Evolutionary conservation across 1,284 basidiomycete genomes (phyloP), one percentile per base, ranked within the genome.

Genomic region (Cutaneotrichosporon mucoides): DNA sequence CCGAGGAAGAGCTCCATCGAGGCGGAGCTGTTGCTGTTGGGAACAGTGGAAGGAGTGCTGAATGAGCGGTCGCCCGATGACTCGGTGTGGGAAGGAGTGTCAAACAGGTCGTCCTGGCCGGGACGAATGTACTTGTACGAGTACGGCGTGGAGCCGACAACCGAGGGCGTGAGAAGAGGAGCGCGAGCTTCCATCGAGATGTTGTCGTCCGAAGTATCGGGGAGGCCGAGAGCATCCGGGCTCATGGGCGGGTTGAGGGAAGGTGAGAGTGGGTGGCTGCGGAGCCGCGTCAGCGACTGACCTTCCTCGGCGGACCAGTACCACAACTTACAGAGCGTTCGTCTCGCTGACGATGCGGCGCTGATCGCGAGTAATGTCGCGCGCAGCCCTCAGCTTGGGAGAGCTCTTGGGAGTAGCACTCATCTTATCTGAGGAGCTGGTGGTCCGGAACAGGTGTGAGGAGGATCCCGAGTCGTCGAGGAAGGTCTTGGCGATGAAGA

Each of bases 1-100:
- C 64, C 64, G 36, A 65, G 60, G 56, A 60, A 58, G 41, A 65
- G 60, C 43, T 65, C 64, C 34, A 65, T 43, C 5, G 61, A 59
- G 36, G 49, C 24, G 1, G 63, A 61, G 33, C 47, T 56, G 13
- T 35, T 52, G 56, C 58, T 60, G 43, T 53, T 40, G 7, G 53
- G 49, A 10, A 37, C 58, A 12, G 56, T 58, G 11, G 54, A 56
- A 0, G 58, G 63, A 6, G 59, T 65, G 9, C 45, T 53, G 35
- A 62, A 47, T 1, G 60, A 59, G 44, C 49, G 53, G 37, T 58
- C 56, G 11, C 49, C 24, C n/a, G 64, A 62, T 3, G 55, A 54
- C 33, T 61, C 60, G 6, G 60, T 56, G 44, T 57, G 45, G 24
- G 46, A 38, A 7, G 60, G 60, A 0, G 63, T 64, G 35, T 48